phyloP scores from a whole-genome alignment of 2,329 filamentous ascomycete species.

The Fonsecaea multimorphosa region DNA sequence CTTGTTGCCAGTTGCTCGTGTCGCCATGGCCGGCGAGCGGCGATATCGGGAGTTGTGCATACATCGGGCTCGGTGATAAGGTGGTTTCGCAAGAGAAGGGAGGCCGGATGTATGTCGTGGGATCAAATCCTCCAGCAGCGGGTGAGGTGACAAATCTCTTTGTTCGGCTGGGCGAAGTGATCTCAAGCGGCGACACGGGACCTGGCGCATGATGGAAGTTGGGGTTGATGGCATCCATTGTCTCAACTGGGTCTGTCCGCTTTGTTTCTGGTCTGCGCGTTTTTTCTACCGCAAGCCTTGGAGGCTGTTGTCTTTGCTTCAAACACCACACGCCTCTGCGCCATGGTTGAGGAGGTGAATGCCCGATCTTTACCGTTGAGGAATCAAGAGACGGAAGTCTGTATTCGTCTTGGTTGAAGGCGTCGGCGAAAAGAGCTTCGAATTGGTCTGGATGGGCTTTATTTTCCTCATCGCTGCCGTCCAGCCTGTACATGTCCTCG shows the following conservation, averaged over 20 bases:
- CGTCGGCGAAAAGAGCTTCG: conserved; percentile 59
- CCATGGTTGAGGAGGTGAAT: conserved; percentile 58
- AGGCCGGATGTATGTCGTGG: conserved; percentile 13
- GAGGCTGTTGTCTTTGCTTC: conserved; percentile 56
- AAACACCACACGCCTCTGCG: conserved; percentile 59
- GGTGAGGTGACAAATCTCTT: conserved; percentile 39
- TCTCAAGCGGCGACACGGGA: conserved; percentile 28
- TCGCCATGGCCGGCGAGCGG: conserved; percentile 50
- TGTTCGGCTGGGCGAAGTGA: conserved; percentile 31
- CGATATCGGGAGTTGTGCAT: conserved; percentile 54
- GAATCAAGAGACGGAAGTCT: conserved; percentile 57
- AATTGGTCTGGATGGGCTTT: conserved; percentile 55
- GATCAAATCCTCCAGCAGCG: conserved; percentile 42
- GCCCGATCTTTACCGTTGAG: conserved; percentile 49
- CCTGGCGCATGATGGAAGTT: conserved; percentile 37
- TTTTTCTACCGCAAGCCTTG: conserved; percentile 46
- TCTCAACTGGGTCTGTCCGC: conserved; percentile 43
- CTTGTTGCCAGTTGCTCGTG: conserved; percentile 57
- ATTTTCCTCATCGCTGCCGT: conserved; percentile 56
- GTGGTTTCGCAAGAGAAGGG: conserved; percentile 44
- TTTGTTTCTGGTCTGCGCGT: conserved; percentile 35
- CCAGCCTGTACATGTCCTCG: conserved; percentile 59
- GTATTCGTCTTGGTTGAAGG: conserved; percentile 60
- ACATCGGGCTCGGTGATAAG: conserved; percentile 61
- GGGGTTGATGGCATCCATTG: conserved; percentile 42